Evolutionary conservation across 2,329 filamentous ascomycete genomes (phyloP).

Genomic region (Chaetoscypha palmicola): DNA sequence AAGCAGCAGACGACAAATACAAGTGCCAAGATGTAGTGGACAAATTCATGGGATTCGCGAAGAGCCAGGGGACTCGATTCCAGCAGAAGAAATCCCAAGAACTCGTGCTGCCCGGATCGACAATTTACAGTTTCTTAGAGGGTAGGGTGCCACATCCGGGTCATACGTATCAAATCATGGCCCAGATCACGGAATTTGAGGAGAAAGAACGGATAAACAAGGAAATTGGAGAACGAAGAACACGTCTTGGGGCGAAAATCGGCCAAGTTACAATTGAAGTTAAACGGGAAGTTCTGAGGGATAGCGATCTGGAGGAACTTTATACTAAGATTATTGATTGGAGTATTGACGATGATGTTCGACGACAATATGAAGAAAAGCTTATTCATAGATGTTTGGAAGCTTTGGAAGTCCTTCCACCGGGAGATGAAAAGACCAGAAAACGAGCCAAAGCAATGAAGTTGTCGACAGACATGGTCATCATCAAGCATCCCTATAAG

Average conservation of each 20-base stretch:
- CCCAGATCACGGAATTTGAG: conserved; percentile 74
- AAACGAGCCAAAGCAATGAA: conserved; percentile 69
- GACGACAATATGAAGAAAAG: conserved; percentile 85
- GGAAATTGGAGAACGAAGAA: conserved; percentile 81
- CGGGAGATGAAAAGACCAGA: conserved; percentile 55
- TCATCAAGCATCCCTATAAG: conserved; percentile 85
- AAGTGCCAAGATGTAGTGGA: conserved; percentile 64
- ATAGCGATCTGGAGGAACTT: conserved; percentile 70
- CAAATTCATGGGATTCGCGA: conserved; percentile 70
- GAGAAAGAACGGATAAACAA: conserved; percentile 87
- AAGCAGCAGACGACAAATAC: conserved; percentile 55
- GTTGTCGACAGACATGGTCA: conserved; percentile 85
- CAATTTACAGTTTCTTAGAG: conserved; percentile 76
- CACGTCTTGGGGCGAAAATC: conserved; percentile 76
- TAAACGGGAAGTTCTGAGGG: conserved; percentile 72
- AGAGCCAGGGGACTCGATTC: conserved; percentile 60
- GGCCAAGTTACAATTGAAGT: conserved; percentile 80
- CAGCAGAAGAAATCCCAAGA: conserved; percentile 73
- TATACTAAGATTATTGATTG: conserved; percentile 85
- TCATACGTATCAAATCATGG: conserved; percentile 73
- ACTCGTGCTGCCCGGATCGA: conserved; percentile 70
- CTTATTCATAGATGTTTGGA: conserved; percentile 76
- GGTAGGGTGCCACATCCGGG: conserved; percentile 74
- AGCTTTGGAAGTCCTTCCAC: conserved; percentile 59
- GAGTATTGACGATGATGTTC: conserved; percentile 77